These are phyloP conservation scores for Pythium rishiriense DNA, from an alignment of 352 stramenopile species.

Conservation along the genomic window DNA sequence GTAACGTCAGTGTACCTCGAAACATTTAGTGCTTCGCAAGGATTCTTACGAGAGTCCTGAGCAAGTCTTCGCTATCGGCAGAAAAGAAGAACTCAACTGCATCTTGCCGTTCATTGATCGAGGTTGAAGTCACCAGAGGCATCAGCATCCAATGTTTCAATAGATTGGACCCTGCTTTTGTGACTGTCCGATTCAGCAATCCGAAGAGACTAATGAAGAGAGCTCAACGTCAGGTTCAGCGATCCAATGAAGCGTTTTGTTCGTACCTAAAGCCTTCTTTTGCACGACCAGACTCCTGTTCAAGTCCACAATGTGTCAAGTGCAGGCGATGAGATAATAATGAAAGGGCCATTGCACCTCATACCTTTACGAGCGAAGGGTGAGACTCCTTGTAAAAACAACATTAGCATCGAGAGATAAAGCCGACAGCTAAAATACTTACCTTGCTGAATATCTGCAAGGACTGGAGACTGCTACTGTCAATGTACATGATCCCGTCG, in stretches of 20 bases:
- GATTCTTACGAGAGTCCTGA: constrained; percentile 49
- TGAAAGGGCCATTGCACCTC: neutral
- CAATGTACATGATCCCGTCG: constrained; percentile 81
- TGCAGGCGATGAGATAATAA: neutral
- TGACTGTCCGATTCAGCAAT: constrained; percentile 79
- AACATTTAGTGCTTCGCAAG: neutral
- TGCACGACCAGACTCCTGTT: constrained; percentile 58
- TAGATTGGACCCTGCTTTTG: constrained; percentile 56
- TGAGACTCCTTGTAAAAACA: constrained; percentile 61
- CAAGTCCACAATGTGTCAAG: no score
- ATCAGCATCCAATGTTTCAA: constrained; percentile 81
- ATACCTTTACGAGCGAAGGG: constrained; percentile 75
- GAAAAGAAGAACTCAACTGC: constrained; percentile 59
- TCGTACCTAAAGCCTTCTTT: constrained; percentile 85
- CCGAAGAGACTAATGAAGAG: constrained; percentile 55
- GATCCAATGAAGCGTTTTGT: neutral
- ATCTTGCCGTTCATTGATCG: constrained; percentile 60
- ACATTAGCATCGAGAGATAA: neutral
- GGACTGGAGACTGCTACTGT: constrained; percentile 64
- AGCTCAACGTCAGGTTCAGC: neutral
- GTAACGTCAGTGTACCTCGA: neutral
- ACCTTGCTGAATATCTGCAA: constrained; percentile 86
- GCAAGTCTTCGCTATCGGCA: constrained; percentile 56
- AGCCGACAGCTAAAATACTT: constrained; percentile 6
- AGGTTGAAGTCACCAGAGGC: constrained; percentile 46